These are phyloP conservation scores for Ustilago xerochloae DNA, from an alignment of 1,284 basidiomycete genomes.

Conservation along the genomic window DNA sequence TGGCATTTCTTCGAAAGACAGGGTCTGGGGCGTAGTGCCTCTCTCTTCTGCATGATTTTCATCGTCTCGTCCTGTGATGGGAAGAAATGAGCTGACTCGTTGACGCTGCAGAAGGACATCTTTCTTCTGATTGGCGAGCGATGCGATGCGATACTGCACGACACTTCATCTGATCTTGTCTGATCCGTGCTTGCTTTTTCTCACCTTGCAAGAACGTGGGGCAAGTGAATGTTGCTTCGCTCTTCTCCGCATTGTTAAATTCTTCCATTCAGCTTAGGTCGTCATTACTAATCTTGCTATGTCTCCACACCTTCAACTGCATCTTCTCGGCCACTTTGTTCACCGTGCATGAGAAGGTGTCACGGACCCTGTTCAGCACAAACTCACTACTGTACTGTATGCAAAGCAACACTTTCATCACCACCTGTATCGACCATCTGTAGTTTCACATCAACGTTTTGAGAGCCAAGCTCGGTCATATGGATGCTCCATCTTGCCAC, in stretches of 20 bases:
- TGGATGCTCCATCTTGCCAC: not conserved
- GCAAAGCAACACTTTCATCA: not conserved
- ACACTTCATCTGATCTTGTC: not conserved
- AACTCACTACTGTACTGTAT: not conserved
- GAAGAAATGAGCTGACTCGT: constrained; percentile 4
- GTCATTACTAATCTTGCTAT: no score
- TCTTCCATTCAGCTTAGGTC: no score
- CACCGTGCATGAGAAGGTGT: constrained; percentile 6
- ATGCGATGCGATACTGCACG: not conserved
- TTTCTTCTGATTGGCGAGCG: constrained; percentile 7
- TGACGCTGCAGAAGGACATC: not conserved
- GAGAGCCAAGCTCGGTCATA: no score
- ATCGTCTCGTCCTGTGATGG: no score
- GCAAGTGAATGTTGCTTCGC: not conserved
- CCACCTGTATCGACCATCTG: no score
- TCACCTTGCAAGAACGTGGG: constrained; percentile 3
- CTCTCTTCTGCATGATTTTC: not conserved
- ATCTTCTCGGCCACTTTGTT: constrained; percentile 14
- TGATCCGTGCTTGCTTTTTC: not conserved
- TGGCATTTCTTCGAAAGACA: not conserved
- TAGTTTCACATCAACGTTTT: no score
- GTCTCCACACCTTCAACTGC: not conserved
- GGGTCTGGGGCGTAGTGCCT: no score
- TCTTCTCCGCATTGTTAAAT: not conserved
- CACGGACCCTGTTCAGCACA: no score